phyloP scores from a whole-genome alignment of 371 early-diverging fungal genomes.

The Rhizopus microsporus region DNA sequence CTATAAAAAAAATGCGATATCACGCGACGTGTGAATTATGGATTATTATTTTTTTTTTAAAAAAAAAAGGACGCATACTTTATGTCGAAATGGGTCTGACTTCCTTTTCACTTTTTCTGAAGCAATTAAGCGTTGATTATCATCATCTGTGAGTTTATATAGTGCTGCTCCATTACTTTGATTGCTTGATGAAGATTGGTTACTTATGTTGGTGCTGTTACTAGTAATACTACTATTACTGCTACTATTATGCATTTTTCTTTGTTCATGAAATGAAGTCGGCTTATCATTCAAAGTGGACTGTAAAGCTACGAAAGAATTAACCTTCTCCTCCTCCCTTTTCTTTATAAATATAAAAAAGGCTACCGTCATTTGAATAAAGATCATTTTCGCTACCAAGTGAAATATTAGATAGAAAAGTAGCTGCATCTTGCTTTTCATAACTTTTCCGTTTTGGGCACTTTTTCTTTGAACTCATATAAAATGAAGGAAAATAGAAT shows the following conservation, averaged over 20 bases:
- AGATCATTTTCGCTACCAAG: slow-evolving; percentile 36
- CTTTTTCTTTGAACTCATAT: slow-evolving; percentile 38
- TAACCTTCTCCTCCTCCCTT: not conserved
- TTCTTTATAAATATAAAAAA: not conserved
- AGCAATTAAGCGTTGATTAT: slow-evolving; percentile 49
- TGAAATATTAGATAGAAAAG: slow-evolving; percentile 45
- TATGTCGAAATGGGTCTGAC: slow-evolving; percentile 25
- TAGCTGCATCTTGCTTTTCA: slow-evolving; percentile 40
- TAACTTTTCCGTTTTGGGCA: slow-evolving; percentile 46
- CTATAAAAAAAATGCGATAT: not conserved
- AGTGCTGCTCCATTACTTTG: slow-evolving; percentile 21
- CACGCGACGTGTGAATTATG: too few relatives aligned
- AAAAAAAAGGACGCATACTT: not conserved
- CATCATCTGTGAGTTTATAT: slow-evolving; percentile 44
- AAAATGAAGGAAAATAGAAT: not conserved
- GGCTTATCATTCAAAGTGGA: too few relatives aligned
- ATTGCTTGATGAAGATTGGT: slow-evolving; percentile 2
- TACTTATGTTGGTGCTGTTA: not conserved
- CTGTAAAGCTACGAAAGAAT: not conserved
- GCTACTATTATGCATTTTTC: not conserved
- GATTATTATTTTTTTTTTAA: too few relatives aligned
- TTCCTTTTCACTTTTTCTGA: slow-evolving; percentile 51
- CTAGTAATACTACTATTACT: not conserved
- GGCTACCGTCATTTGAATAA: not conserved
- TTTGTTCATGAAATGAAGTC: too few relatives aligned